These are phyloP conservation scores for Gymnopus androsaceus DNA, from an alignment of 1,284 basidiomycete genomes.

Conservation along the genomic window DNA sequence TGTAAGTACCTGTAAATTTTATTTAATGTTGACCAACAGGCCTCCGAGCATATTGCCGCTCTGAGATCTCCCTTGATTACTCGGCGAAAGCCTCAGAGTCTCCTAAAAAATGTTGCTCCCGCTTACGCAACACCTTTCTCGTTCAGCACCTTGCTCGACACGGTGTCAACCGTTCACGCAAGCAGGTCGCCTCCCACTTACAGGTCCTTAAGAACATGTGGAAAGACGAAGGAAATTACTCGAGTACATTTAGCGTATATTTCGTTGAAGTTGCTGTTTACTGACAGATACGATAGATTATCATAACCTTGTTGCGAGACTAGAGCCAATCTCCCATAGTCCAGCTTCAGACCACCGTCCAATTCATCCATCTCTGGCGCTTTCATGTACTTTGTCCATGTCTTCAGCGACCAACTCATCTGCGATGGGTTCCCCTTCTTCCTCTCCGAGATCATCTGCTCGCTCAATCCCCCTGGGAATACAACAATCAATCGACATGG, in stretches of 20 bases:
- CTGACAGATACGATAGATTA: constrained; percentile 32
- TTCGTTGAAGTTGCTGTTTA: constrained; percentile 7
- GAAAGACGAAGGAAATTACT: constrained; percentile 58
- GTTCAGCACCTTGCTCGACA: constrained; percentile 71
- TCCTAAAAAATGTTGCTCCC: constrained; percentile 71
- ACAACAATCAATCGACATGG: not conserved
- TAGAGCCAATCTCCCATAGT: constrained; percentile 41
- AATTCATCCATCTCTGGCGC: constrained; percentile 29
- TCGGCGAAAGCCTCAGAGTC: constrained; percentile 30
- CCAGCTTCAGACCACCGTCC: no score
- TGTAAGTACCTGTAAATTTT: no score
- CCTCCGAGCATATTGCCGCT: constrained; percentile 73
- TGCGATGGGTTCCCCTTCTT: not conserved
- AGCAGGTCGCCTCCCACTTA: constrained; percentile 84
- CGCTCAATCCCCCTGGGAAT: not conserved
- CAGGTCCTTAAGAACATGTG: constrained; percentile 84
- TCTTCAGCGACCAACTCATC: constrained; percentile 7
- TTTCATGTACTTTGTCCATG: constrained; percentile 21
- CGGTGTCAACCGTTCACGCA: constrained; percentile 72
- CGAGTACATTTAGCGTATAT: constrained; percentile 44
- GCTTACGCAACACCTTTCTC: constrained; percentile 81
- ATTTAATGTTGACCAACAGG: constrained; percentile 48
- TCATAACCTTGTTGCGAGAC: constrained; percentile 70
- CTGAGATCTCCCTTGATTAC: constrained; percentile 40
- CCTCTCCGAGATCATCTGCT: not conserved